Evolutionary conservation across 306 rosid genomes (phyloP), one percentile per base, ranked within the genome.

Genomic region (Cicer yamashitae): DNA sequence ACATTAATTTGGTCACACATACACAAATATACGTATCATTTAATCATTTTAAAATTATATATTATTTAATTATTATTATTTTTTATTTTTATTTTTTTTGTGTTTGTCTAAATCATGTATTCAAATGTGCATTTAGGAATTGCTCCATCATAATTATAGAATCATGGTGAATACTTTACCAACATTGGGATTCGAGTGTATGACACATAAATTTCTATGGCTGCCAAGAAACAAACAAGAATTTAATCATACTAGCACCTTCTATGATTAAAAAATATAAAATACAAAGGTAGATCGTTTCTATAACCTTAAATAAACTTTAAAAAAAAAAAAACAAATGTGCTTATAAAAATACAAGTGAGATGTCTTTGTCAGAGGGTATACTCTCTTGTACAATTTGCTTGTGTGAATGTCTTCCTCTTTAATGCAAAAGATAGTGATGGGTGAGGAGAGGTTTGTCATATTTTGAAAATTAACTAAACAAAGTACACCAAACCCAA

Each of bases 351-450:
- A 52, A 1, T 51, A 58, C 45, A 71, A 51, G 70, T 56, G 82
- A 77, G 77, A 82, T 72, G 89, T 89, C 89, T 61, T 58, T 60
- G 60, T 86, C 89, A 67, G 3, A 13, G 74, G 74, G 56, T 54
- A 50, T 60, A 77, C 37, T 7, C 20, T 59, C 59, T 34, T 67
- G 87, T 60, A 58, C 63, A 84, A 45, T 20, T 69, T 74, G 66
- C 6, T 20, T 58, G 67, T 52, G 20, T 10, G 25, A 20, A 45
- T 45, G 48, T 41, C 59, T 40, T 51, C 54, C 66, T 67, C 85
- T 83, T 82, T 80, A 68, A 73, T 79, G 34, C 84, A 75, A 75
- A 86, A 84, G 96, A 91, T 15, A 83, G 83, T 65, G 96, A 89
- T 88, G 48, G 68, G 83, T 81, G 92, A 87, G 82, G 68, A 79